Evolutionary conservation across 345 rosid genomes (phyloP), one percentile per base, ranked within the genome.

Genomic region (Eutrema yunnanense): DNA sequence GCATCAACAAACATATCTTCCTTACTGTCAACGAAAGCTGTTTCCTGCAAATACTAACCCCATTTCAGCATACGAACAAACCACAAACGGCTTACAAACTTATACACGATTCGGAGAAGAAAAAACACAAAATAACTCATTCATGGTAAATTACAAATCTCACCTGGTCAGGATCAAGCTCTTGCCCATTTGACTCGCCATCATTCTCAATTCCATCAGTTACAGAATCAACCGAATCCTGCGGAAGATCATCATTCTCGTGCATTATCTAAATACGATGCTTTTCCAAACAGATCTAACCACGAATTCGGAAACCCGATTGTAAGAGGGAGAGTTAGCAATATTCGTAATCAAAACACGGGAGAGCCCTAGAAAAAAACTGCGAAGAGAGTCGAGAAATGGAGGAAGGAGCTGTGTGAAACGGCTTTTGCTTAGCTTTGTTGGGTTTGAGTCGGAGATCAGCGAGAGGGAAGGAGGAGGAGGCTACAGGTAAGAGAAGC

Each of bases 1-100:
- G 97, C 98, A 85, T 91, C 98, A 29, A 83, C 87, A 69, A 94
- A 94, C 96, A 86, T 81, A 72, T 94, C 98, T 55, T 94, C 97
- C 78, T 80, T 94, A 65, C 91, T 82, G 10, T 86, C 96, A 65
- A 66, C 82, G 49, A 76, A 79, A 49, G 22, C 65, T 69, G 82
- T 43, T 30, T 66, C 60, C 80, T 76, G 54, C 36, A 61, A 61
- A 38, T n/a, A 69, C 22, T 3, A 12, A 6, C 11, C 22, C 27
- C 14, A 30, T 5, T 46, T 75, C 32, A 75, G 52, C 41, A 61
- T 14, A 63, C 1, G 19, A 60, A 9, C 65, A 19, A 41, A 2
- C 2, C 27, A 7, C 10, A 7, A 27, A 14, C 32, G 2, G 22
- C 11, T 19, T 9, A 22, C 3, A 42, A 8, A 50, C 22, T 22